Evolutionary conservation across 192 early-diverging fungal species (phyloP), one percentile per base, ranked within the genome.

Genomic region (Podila verticillata): DNA sequence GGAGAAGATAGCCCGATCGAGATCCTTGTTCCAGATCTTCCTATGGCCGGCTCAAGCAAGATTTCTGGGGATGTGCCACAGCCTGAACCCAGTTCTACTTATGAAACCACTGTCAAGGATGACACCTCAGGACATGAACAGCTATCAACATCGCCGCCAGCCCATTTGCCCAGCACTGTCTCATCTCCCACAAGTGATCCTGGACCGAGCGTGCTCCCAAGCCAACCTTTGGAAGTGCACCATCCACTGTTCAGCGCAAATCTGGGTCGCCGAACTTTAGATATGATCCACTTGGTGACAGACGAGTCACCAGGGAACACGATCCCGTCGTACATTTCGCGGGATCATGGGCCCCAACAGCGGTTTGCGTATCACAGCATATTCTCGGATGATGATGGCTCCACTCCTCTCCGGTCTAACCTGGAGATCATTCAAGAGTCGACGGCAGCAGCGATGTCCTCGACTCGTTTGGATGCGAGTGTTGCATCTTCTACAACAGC

Each of bases 161-260:
- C 39, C 17, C 39, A 15, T 3, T 44, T 7, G 39, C 39, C 39
- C 4, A 12, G 17, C 39, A 15, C 39, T 44, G 39, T 44, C 3
- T 44, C 39, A 44, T 44, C 15, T 15, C 39, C 39, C 39, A 17
- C 39, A 44, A 4, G 0, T 15, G 39, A 44, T 44, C 39, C 39
- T 44, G 39, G 39, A 44, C 39, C 39, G 39, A 44, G 39, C 39
- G 15, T 44, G 4, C 39, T 15, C 15, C 2, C 39, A 15, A 44
- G 2, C 39, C 39, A 15, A 4, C 36, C 36, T 12, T 44, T 4
- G 39, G 39, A 7, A 44, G 48, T 24, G 30, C 70, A 68, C 17
- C 77, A 80, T 26, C 70, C 77, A 39, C 13, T 72, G 24, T 72
- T 80, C 29, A 44, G 64, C 10, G 28, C 65, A 17, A 47, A 68